Conservation (phyloP, 2,329 filamentous ascomycete species). For the Venturia nashicola region DNA sequence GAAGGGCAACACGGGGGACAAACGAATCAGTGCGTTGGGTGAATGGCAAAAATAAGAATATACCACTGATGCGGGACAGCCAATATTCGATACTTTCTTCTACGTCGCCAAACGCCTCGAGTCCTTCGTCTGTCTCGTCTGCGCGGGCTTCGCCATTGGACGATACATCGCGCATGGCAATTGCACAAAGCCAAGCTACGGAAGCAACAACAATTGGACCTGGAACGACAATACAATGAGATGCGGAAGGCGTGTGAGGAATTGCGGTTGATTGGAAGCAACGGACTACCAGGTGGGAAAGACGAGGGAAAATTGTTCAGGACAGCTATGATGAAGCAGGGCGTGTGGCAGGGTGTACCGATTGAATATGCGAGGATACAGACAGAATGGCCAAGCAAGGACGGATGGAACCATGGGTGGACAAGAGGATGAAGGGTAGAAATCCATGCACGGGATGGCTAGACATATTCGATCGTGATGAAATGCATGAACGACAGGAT, state of each 20-base stretch:
- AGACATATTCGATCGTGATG: no score
- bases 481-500: neutral
- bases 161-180: constrained; percentile 92
- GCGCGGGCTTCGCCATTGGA: constrained; percentile 90
- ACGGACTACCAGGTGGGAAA: constrained; percentile 31
- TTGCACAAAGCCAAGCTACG: constrained; percentile 62
- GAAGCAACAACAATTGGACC: constrained; percentile 51
- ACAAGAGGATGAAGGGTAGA: constrained; percentile 36
- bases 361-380: constrained; percentile 83
- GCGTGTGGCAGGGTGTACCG: constrained; percentile 56
- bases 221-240: constrained; percentile 67
- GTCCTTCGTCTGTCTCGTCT: constrained; percentile 83
- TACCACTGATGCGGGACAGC: constrained; percentile 25
- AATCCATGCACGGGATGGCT: no score
- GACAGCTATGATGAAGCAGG: constrained; percentile 83
- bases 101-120: constrained; percentile 55
- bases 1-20: constrained; percentile 21
- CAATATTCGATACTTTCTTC: constrained; percentile 57
- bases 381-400: constrained; percentile 66
- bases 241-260: constrained; percentile 84
- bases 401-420: constrained; percentile 92
- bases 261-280: constrained; percentile 43
- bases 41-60: neutral
- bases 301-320: constrained; percentile 67
- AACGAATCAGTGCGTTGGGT: constrained; percentile 18